Evolutionary conservation across 139 green algal species (phyloP), one percentile per base, ranked within the genome.

Genomic region (Eudorina sp.): DNA sequence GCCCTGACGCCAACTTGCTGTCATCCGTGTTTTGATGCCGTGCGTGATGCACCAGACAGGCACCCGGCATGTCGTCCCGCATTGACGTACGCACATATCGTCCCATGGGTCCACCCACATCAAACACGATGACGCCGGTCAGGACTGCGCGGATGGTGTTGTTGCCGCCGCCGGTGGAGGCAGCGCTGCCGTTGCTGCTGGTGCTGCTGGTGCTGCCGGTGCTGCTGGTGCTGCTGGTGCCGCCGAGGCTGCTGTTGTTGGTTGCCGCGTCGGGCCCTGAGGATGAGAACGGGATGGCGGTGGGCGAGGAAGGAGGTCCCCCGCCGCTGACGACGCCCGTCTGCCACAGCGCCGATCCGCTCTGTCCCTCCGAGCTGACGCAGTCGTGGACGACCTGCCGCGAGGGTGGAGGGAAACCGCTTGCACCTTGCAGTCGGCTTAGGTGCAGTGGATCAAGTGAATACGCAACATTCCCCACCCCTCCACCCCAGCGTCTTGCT

Each of bases 71-170:
- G n/a, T n/a, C n/a, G n/a, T n/a, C n/a, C n/a, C n/a, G n/a, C n/a
- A n/a, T n/a, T n/a, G n/a, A n/a, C n/a, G n/a, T n/a, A n/a, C n/a
- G n/a, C n/a, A n/a, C n/a, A n/a, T n/a, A n/a, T 58, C 7, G 27
- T 66, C 29, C 55, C 55, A 25, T 66, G 29, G 23, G 55, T 25
- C 55, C 27, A 34, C 62, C 19, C 31, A 72, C 62, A 3, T 72
- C 62, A 38, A 72, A 72, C 21, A 48, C 53, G 0, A 87, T 53
- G 0, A 87, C 81, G 4, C 81, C 81, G 0, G 81, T 79, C 21
- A 87, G 62, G 2, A 87, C n/a, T 18, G 81, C 81, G 0, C 81
- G 64, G 31, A 87, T 87, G 81, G 81, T 87, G 43, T 79, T 87
- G 43, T 58, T 79, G 40, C 41, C 25, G 70, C 38, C 31, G 70